phyloP scores from a whole-genome alignment of 2,329 filamentous ascomycete species.

The Sarocladium oryzae region DNA sequence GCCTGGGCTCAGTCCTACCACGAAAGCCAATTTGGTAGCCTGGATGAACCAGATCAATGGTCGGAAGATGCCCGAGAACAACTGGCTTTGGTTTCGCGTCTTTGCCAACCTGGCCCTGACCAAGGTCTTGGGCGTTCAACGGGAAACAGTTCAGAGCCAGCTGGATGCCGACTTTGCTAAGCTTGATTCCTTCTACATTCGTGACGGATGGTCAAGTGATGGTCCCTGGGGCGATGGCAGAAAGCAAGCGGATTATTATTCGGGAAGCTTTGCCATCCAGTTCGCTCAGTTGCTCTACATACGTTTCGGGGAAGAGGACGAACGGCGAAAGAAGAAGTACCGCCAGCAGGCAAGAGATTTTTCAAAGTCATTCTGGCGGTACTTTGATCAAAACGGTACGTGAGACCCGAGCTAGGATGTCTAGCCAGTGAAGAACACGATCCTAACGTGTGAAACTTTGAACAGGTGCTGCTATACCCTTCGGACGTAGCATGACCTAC shows the following conservation, averaged over 20 bases:
- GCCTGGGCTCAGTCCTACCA: constrained; percentile 19
- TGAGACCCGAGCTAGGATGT: too few relatives aligned
- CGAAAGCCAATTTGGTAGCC: constrained; percentile 27
- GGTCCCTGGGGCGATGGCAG: constrained; percentile 31
- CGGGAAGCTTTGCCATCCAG: constrained; percentile 47
- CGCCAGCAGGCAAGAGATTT: constrained; percentile 31
- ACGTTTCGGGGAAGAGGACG: constrained; percentile 34
- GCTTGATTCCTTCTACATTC: constrained; percentile 36
- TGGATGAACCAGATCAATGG: constrained; percentile 39
- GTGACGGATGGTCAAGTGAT: constrained; percentile 41
- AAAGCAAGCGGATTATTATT: constrained; percentile 44
- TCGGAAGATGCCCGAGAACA: constrained; percentile 38
- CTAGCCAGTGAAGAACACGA: too few relatives aligned
- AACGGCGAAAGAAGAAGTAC: constrained; percentile 31
- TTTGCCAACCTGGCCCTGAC: constrained; percentile 41
- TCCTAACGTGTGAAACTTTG: neutral
- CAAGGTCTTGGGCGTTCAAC: constrained; percentile 31
- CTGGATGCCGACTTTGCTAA: constrained; percentile 34
- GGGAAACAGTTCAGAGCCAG: constrained; percentile 20
- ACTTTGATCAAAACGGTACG: constrained; percentile 39
- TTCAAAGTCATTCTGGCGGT: constrained; percentile 35
- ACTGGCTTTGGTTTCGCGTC: constrained; percentile 48
- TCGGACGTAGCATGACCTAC: constrained; percentile 45
- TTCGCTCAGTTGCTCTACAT: constrained; percentile 42
- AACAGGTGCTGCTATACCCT: constrained; percentile 43